These are phyloP conservation scores for Actinomortierella ambigua DNA, from an alignment of 371 early-diverging fungal species.

Conservation along the genomic window DNA sequence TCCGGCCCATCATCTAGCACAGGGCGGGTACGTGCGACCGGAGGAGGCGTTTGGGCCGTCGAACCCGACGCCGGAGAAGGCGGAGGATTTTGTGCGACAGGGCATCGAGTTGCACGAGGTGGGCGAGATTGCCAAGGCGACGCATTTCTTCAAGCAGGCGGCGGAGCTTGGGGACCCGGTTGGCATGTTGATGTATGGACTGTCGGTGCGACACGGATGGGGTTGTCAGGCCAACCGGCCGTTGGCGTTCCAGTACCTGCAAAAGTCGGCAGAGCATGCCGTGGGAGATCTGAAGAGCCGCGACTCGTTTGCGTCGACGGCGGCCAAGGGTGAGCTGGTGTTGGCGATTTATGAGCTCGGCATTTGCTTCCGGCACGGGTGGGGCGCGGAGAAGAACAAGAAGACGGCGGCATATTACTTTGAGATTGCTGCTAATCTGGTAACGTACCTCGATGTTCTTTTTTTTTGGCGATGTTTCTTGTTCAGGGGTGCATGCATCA, in stretches of 20 bases:
- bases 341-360: slow-evolving; percentile 90
- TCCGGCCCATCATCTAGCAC: slow-evolving; percentile 35
- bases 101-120: slow-evolving; percentile 70
- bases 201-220: slow-evolving; percentile 93
- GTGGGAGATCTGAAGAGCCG: slow-evolving; percentile 61
- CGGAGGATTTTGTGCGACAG: slow-evolving; percentile 58
- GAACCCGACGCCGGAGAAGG: slow-evolving; percentile 47
- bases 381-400: slow-evolving; percentile 87
- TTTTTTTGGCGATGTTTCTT: neutral
- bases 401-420: slow-evolving; percentile 85
- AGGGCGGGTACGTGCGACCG: slow-evolving; percentile 45
- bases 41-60: slow-evolving; percentile 43
- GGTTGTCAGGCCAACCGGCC: slow-evolving; percentile 70
- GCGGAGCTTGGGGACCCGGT: slow-evolving; percentile 76
- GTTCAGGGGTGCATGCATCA: neutral
- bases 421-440: slow-evolving; percentile 83
- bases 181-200: slow-evolving; percentile 87
- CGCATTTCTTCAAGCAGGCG: slow-evolving; percentile 80
- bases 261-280: slow-evolving; percentile 81
- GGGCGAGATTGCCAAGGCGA: slow-evolving; percentile 81
- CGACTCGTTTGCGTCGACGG: slow-evolving; percentile 44
- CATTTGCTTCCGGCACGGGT: slow-evolving; percentile 87
- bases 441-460: slow-evolving; percentile 7
- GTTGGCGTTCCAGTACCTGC: slow-evolving; percentile 72
- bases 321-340: slow-evolving; percentile 61